Conservation (phyloP, 768 basidiomycete genomes). For the Xerocomellus chrysenteron region DNA sequence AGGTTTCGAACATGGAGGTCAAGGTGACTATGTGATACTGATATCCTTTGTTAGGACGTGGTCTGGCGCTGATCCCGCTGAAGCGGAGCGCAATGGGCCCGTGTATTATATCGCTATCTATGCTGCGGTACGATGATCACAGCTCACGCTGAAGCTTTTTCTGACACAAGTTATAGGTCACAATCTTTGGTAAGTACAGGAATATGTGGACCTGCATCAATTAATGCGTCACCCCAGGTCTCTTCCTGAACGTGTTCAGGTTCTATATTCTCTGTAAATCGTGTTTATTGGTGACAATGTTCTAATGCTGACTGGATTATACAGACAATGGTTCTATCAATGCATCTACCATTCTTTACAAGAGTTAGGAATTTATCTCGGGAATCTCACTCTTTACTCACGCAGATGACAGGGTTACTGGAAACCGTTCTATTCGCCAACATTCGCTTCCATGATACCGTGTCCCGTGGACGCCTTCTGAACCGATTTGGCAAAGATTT, state of each 20-base stretch:
- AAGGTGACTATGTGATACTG: conserved; percentile 15
- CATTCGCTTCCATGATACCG: conserved; percentile 91
- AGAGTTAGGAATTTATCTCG: conserved; percentile 40
- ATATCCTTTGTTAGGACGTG: conserved; percentile 44
- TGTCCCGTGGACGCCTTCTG: conserved; percentile 78
- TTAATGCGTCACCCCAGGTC: conserved; percentile 37
- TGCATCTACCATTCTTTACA: conserved; percentile 75
- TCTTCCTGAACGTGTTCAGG: conserved; percentile 57
- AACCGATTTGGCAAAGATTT: conserved; percentile 92
- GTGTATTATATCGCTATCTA: conserved; percentile 58
- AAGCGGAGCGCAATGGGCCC: conserved; percentile 42
- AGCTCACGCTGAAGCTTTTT: background rate
- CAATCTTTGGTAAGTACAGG: conserved; percentile 32
- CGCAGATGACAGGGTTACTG: conserved; percentile 45
- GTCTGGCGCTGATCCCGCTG: conserved; percentile 50
- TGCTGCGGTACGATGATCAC: conserved; percentile 46
- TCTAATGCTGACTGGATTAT: conserved; percentile 2
- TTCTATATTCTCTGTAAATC: conserved; percentile 72
- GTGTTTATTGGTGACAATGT: background rate
- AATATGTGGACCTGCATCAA: background rate
- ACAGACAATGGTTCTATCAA: conserved; percentile 75
- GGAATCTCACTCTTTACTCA: conserved; percentile 13
- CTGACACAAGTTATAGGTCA: conserved; percentile 35
- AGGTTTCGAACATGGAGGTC: conserved; percentile 2
- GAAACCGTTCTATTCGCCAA: conserved; percentile 84